phyloP scores from a whole-genome alignment of 129 eudicot genomes.

The Flaveria brownii region DNA sequence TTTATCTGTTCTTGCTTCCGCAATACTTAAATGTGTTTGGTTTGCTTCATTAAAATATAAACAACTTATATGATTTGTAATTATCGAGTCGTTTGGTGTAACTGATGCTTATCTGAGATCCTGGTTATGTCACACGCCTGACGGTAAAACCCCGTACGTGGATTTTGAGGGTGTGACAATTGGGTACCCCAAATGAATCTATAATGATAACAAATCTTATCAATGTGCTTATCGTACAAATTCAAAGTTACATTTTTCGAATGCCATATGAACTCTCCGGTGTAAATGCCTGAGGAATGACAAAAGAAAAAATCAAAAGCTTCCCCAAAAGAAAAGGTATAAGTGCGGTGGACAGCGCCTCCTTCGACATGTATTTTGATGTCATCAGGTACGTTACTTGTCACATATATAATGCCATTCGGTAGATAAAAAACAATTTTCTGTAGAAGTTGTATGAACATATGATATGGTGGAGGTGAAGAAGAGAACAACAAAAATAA shows the following conservation, averaged over 20 bases:
- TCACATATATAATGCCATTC: not conserved
- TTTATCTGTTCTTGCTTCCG: too few species aligned
- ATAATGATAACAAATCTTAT: not conserved
- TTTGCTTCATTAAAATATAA: too few species aligned
- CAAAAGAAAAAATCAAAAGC: not conserved
- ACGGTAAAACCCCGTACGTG: too few species aligned
- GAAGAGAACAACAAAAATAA: not conserved
- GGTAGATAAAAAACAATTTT: not conserved
- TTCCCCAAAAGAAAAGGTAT: not conserved
- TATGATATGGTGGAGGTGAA: not conserved
- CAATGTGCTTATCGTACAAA: not conserved
- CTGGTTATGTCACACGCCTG: too few species aligned
- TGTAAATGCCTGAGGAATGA: not conserved
- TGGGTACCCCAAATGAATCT: not conserved
- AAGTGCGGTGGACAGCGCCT: not conserved
- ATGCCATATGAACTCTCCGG: not conserved
- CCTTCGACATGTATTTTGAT: not conserved
- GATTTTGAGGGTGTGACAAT: too few species aligned
- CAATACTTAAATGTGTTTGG: too few species aligned
- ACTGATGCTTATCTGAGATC: too few species aligned
- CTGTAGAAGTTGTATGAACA: not conserved
- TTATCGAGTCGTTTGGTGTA: too few species aligned
- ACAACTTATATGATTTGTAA: too few species aligned
- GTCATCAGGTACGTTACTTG: not conserved
- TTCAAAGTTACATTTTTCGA: not conserved